Conservation (phyloP, 1,284 basidiomycete species). For the Mycena citricolor region DNA sequence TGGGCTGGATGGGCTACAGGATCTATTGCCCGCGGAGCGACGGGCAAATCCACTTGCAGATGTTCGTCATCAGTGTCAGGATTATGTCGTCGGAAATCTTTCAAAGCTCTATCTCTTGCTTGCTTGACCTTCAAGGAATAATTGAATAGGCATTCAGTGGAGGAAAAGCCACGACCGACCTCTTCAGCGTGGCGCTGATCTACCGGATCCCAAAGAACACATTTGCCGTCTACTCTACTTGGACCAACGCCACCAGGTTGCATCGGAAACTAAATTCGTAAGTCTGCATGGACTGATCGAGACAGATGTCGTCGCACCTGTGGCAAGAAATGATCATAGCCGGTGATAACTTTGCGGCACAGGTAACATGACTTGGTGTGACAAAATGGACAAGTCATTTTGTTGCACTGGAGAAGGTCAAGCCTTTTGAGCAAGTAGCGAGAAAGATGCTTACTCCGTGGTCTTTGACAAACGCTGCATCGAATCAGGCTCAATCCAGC, state of each 20-base stretch:
- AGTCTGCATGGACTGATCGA: constrained; percentile 1
- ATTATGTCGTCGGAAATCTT: constrained; percentile 50
- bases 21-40: constrained; percentile 14
- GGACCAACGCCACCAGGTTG: constrained; percentile 27
- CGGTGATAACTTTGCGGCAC: constrained; percentile 66
- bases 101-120: constrained; percentile 65
- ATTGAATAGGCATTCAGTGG: not conserved
- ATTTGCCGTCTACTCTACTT: constrained; percentile 40
- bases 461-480: constrained; percentile 73
- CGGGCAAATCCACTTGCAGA: constrained; percentile 22
- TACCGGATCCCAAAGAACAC: constrained; percentile 67
- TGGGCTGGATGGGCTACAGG: too few relatives aligned
- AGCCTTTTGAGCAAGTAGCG: not conserved
- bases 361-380: constrained; percentile 73
- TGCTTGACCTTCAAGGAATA: constrained; percentile 53
- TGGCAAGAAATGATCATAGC: constrained; percentile 82
- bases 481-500: constrained; percentile 1
- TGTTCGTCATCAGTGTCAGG: constrained; percentile 22
- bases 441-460: constrained; percentile 50
- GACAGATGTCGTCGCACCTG: constrained; percentile 41
- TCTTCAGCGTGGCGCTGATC: constrained; percentile 66
- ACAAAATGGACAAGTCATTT: constrained; percentile 76
- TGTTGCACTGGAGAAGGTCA: constrained; percentile 62
- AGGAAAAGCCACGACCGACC: constrained; percentile 37
- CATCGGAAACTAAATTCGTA: constrained; percentile 20